Evolutionary conservation across 2,329 filamentous ascomycete genomes (phyloP).

Genomic region (Escovopsis sp.): DNA sequence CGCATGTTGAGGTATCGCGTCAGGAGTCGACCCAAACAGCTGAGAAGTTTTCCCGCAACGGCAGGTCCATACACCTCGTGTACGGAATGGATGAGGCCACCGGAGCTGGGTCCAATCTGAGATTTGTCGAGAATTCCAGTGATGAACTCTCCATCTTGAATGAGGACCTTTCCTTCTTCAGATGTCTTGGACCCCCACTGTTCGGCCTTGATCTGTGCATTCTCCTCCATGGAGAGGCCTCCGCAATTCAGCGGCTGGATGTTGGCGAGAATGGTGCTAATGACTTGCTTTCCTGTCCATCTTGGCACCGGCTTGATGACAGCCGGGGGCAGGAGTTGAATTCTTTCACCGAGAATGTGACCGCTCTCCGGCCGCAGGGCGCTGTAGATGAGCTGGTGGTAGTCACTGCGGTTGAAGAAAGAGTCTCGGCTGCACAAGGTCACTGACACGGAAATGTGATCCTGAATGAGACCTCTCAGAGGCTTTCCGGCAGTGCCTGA

Average conservation of each 20-base stretch:
- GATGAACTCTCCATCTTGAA: slow-evolving; percentile 77
- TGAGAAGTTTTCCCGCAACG: slow-evolving; percentile 73
- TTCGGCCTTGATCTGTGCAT: slow-evolving; percentile 61
- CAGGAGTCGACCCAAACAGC: slow-evolving; percentile 74
- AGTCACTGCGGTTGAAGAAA: slow-evolving; percentile 76
- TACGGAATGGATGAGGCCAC: slow-evolving; percentile 79
- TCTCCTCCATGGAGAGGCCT: slow-evolving; percentile 65
- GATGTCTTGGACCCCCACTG: slow-evolving; percentile 56
- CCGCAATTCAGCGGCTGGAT: slow-evolving; percentile 65
- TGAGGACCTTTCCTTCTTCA: slow-evolving; percentile 69
- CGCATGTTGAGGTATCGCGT: slow-evolving; percentile 86
- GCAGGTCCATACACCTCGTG: slow-evolving; percentile 89
- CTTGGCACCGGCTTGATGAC: slow-evolving; percentile 65
- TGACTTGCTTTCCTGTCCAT: slow-evolving; percentile 95
- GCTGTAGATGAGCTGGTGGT: slow-evolving; percentile 86
- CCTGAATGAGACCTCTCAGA: slow-evolving; percentile 88
- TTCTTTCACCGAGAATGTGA: slow-evolving; percentile 68
- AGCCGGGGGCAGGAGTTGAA: slow-evolving; percentile 67
- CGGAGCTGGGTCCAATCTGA: slow-evolving; percentile 76
- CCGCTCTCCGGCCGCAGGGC: slow-evolving; percentile 81
- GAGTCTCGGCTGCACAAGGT: slow-evolving; percentile 82
- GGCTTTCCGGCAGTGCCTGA: slow-evolving; percentile 89
- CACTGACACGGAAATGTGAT: slow-evolving; percentile 92
- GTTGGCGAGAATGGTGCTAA: slow-evolving; percentile 86
- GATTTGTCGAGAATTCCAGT: slow-evolving; percentile 90